These are phyloP conservation scores for Aegilops umbellulata DNA, from an alignment of 176 grass and related monocot species.

Conservation along the genomic window DNA sequence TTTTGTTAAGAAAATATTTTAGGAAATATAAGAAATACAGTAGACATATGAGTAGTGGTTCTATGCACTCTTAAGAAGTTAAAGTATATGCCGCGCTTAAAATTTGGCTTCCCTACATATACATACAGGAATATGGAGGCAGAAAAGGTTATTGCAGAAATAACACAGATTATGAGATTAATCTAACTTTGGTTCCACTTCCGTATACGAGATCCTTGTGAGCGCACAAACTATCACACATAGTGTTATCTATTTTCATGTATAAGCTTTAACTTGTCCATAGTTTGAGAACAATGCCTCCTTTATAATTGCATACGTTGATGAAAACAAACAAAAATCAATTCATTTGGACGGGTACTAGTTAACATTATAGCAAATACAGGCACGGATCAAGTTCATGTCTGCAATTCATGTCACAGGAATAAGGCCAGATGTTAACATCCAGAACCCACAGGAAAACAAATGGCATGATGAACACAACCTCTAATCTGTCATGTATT, in stretches of 20 bases:
- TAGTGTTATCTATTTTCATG: neutral
- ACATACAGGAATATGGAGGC: neutral
- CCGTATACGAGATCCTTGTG: neutral
- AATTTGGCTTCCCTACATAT: neutral
- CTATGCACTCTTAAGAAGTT: neutral
- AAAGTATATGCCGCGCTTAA: neutral
- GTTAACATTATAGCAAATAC: neutral
- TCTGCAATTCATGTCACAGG: neutral
- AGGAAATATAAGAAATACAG: neutral
- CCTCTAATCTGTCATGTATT: neutral
- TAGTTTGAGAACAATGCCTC: neutral
- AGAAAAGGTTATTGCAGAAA: neutral
- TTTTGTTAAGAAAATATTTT: constrained; percentile 6
- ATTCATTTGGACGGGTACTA: neutral
- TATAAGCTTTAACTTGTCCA: neutral
- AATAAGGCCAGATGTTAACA: neutral
- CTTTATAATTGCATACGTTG: neutral
- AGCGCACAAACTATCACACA: neutral
- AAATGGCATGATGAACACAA: neutral
- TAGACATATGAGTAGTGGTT: constrained; percentile 3
- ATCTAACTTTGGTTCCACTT: neutral
- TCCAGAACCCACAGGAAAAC: neutral
- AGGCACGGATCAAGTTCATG: neutral
- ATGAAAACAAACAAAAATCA: neutral
- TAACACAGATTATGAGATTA: neutral